phyloP scores from a whole-genome alignment of 2,329 filamentous ascomycete genomes.

The Thelonectria rubi region DNA sequence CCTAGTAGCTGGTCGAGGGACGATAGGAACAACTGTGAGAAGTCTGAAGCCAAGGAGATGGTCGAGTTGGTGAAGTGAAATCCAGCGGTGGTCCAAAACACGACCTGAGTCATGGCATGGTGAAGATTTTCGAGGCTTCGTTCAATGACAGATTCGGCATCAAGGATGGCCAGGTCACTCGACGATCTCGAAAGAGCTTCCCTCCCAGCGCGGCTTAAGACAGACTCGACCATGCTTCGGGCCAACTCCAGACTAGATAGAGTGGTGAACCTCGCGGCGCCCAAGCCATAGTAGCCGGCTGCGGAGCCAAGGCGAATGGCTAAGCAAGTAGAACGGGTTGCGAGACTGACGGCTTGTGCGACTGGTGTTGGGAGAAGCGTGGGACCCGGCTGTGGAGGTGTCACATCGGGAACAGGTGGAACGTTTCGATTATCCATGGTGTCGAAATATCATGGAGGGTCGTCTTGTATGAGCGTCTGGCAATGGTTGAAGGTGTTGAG shows the following conservation, averaged over 20 bases:
- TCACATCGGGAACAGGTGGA: constrained; percentile 27
- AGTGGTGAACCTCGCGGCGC: constrained; percentile 64
- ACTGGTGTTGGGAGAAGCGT: constrained; percentile 67
- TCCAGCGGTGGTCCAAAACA: constrained; percentile 69
- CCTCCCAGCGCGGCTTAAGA: constrained; percentile 61
- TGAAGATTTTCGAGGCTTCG: constrained; percentile 65
- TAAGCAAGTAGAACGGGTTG: constrained; percentile 67
- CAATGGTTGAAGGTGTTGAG: constrained; percentile 9
- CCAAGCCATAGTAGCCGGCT: constrained; percentile 61
- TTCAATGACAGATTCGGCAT: constrained; percentile 66
- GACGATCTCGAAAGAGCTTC: constrained; percentile 57
- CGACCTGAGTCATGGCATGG: constrained; percentile 64
- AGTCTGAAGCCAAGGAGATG: constrained; percentile 62
- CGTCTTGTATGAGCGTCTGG: constrained; percentile 9
- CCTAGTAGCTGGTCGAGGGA: constrained; percentile 72
- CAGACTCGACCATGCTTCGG: constrained; percentile 62
- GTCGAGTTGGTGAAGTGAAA: constrained; percentile 67
- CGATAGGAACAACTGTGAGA: constrained; percentile 66
- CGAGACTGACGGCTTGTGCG: constrained; percentile 67
- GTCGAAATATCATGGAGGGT: constrained; percentile 23
- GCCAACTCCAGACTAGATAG: constrained; percentile 66
- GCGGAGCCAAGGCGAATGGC: constrained; percentile 63
- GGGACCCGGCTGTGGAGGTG: constrained; percentile 40
- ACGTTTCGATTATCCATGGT: constrained; percentile 35
- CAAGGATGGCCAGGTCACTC: constrained; percentile 58